phyloP scores from a whole-genome alignment of 2,329 filamentous ascomycete genomes.

The Dactylonectria estremocensis region DNA sequence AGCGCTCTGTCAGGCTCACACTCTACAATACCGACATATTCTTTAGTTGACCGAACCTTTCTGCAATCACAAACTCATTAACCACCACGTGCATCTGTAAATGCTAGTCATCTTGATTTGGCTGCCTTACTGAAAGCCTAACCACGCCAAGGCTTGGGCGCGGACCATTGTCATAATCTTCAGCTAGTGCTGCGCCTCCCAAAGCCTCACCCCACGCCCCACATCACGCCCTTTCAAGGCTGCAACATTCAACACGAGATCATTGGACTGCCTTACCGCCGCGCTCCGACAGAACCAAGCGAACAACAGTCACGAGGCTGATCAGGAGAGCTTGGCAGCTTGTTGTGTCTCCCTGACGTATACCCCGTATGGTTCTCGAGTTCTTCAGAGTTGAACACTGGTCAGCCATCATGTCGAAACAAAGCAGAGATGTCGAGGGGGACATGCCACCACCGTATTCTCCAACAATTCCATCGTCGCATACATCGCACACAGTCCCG shows the following conservation, averaged over 20 bases:
- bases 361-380: background rate
- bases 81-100: background rate
- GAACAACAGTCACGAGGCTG: conserved; percentile 6
- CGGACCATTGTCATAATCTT: background rate
- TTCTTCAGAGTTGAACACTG: background rate
- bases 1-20: background rate
- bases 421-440: conserved; percentile 18
- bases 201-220: background rate
- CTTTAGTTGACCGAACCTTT: background rate
- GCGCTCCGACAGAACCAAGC: background rate
- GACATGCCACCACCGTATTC: conserved; percentile 48
- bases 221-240: background rate
- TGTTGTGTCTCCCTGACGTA: background rate
- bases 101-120: background rate
- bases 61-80: background rate
- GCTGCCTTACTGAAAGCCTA: conserved; percentile 1
- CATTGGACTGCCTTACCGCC: conserved; percentile 5
- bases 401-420: conserved; percentile 20
- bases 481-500: conserved; percentile 36
- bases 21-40: background rate
- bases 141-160: conserved; percentile 1
- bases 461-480: conserved; percentile 35
- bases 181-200: background rate
- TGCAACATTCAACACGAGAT: background rate
- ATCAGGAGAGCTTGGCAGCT: conserved; percentile 1